Evolutionary conservation across 179 eudicot genomes (phyloP).

Genomic region (Corrigiola litoralis): DNA sequence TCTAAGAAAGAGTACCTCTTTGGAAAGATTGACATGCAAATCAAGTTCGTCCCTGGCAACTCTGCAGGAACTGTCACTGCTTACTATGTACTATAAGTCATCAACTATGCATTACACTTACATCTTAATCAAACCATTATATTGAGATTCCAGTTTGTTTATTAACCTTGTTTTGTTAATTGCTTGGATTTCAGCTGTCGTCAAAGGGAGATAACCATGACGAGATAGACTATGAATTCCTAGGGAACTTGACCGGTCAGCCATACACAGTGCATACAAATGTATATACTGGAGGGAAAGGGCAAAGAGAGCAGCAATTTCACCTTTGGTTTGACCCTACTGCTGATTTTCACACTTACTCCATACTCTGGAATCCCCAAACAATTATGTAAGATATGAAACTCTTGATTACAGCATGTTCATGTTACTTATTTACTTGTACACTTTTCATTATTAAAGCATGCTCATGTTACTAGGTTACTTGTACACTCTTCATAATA

Average conservation of each 20-base stretch:
- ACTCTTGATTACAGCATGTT: no score
- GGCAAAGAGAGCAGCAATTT: conserved; percentile 31
- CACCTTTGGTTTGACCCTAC: conserved; percentile 36
- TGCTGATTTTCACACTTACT: conserved; percentile 30
- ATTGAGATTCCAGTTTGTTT: no score
- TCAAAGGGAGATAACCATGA: conserved; percentile 21
- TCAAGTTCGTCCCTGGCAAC: conserved; percentile 34
- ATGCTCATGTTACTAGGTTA: no score
- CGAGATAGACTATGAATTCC: conserved; percentile 33
- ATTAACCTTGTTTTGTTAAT: background rate
- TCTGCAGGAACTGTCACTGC: conserved; percentile 41
- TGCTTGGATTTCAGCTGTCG: conserved; percentile 12
- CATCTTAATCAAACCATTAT: no score
- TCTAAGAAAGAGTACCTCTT: conserved; percentile 28
- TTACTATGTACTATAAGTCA: conserved; percentile 19
- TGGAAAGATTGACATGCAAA: conserved; percentile 33
- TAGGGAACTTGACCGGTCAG: conserved; percentile 31
- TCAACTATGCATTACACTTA: no score
- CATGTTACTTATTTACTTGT: no score
- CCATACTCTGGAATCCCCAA: conserved; percentile 33
- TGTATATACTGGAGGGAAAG: conserved; percentile 28
- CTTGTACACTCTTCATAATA: no score
- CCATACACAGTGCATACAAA: conserved; percentile 36
- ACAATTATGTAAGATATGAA: conserved; percentile 23
- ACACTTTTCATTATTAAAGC: no score